Conservation (phyloP, 257 asterid species). For the Jaltomata sinuosa region DNA sequence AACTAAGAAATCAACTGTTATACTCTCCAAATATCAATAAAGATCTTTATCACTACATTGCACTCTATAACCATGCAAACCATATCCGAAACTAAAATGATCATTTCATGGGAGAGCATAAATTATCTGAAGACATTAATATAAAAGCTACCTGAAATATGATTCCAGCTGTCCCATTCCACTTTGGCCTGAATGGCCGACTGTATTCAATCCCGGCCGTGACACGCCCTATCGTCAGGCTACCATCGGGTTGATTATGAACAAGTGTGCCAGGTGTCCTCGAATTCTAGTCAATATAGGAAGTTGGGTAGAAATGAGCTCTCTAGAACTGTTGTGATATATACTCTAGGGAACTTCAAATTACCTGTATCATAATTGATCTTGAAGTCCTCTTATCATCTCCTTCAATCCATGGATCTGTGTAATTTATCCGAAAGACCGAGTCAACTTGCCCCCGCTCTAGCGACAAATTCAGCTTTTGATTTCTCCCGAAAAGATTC, state of each 20-base stretch:
- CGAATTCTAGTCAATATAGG: conserved; percentile 55
- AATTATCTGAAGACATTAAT: neutral
- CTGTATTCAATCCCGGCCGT: conserved; percentile 91
- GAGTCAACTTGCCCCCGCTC: conserved; percentile 98
- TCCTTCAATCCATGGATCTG: conserved; percentile 98
- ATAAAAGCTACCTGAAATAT: conserved; percentile 60
- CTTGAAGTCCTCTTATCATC: conserved; percentile 97
- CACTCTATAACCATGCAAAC: neutral
- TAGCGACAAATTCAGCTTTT: conserved; percentile 84
- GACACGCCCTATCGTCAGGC: conserved; percentile 71
- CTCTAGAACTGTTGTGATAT: neutral
- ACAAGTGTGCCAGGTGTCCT: conserved; percentile 94
- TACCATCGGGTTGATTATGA: conserved; percentile 72
- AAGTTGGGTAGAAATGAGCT: conserved; percentile 9
- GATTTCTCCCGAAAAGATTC: conserved; percentile 94
- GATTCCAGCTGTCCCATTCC: conserved; percentile 90
- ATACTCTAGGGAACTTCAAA: neutral
- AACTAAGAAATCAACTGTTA: neutral
- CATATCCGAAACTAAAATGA: neutral
- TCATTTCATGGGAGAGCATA: neutral
- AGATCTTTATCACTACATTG: neutral
- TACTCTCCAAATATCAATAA: neutral
- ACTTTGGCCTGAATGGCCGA: conserved; percentile 90
- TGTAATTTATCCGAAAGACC: conserved; percentile 76
- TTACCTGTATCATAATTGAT: conserved; percentile 89